These are phyloP conservation scores for Venturia asperata DNA, from an alignment of 2,329 filamentous ascomycete genomes.

Conservation along the genomic window DNA sequence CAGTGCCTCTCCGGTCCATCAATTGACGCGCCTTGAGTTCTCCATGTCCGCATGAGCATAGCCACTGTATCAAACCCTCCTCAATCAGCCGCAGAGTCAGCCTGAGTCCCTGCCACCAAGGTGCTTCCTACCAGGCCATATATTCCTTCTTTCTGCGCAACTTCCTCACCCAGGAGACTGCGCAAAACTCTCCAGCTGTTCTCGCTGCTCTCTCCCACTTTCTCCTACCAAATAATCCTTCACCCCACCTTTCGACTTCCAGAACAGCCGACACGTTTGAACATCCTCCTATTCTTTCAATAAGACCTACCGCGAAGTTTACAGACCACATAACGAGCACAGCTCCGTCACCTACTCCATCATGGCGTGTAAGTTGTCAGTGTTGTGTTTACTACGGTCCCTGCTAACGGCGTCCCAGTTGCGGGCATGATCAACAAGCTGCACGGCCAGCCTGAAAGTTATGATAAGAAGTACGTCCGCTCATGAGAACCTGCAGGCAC, in stretches of 20 bases:
- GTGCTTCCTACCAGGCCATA: not conserved
- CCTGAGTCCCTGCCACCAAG: not conserved
- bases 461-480: slow-evolving; percentile 81
- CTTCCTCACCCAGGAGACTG: not conserved
- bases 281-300: not conserved
- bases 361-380: not conserved
- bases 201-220: not conserved
- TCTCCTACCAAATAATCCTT: slow-evolving; percentile 1
- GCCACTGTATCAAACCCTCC: not conserved
- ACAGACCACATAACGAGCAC: slow-evolving; percentile 5
- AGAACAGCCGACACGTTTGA: not conserved
- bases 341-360: not conserved
- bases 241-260: not conserved
- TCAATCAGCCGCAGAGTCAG: not conserved
- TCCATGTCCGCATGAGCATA: not conserved
- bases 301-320: not conserved
- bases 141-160: not conserved
- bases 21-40: not conserved
- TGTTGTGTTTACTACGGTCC: not conserved
- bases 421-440: slow-evolving; percentile 59
- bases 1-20: not conserved
- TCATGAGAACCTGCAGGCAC: slow-evolving; percentile 13
- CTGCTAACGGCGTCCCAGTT: slow-evolving; percentile 8
- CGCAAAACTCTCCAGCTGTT: not conserved
- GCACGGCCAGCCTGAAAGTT: slow-evolving; percentile 93